Base-by-base conservation (phyloP, 345 rosid genomes). In the Aethionema arabicum region DNA sequence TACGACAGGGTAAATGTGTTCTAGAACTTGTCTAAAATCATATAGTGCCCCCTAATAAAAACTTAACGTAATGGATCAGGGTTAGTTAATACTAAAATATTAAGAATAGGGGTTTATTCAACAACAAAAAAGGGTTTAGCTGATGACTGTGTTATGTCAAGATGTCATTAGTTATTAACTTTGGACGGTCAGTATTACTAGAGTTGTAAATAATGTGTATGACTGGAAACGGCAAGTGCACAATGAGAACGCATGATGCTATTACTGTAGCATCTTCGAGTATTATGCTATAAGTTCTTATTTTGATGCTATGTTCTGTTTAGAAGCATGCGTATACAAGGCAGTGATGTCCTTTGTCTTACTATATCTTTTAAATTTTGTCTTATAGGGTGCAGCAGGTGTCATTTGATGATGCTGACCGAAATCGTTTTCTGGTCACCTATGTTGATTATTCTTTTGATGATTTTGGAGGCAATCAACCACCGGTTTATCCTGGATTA, bases 381-480 rank as follows among this genome's bases (percentile, higher is more conserved):
- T 72, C 56, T 67, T 73, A 69, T 76, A 93, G 99, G 83, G 99
- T 91, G 66, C 99, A 93, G 74, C 99, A 93, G 76, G 99, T 87
- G 75, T 92, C 96, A 21, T 85, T 90, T 73, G 99, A 89, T 78
- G 99, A 93, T 78, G 82, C 84, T 77, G 99, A 89, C 61, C 76
- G 99, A 60, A 93, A 93, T 75, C 95, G 95, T 58, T 90, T 83
- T 76, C 90, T 93, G 55, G 96, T 90, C 67, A 85, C 85, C 78
- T 93, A 82, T 61, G 96, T 87, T 45, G 99, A 93, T 82, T 87
- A 79, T 77, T 91, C 95, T 67, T 93, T 93, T 78, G 97, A 93
- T 83, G 99, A 93, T 75, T 93, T 93, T 83, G 99, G 96, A 59
- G 96, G 99, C 69, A 91, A 87, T 72, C 99, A 93, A 57, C 85